phyloP scores from a whole-genome alignment of 257 asterid genomes.

The Leonotis leonurus region DNA sequence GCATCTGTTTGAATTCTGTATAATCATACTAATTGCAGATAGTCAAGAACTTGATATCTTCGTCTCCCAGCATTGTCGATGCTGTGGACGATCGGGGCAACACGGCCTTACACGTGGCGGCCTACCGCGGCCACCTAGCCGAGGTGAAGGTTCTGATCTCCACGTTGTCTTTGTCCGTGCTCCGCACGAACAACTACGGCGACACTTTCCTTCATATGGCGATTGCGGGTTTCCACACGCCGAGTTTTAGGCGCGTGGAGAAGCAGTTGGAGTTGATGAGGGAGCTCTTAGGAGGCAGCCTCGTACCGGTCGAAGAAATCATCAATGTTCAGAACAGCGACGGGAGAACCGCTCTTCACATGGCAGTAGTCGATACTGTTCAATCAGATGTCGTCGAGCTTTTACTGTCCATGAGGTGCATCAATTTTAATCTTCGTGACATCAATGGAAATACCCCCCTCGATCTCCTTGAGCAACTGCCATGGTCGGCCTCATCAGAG shows the following conservation, averaged over 20 bases:
- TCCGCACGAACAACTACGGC: slow-evolving; percentile 47
- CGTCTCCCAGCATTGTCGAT: slow-evolving; percentile 31
- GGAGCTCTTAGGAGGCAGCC: slow-evolving; percentile 30
- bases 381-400: slow-evolving; percentile 70
- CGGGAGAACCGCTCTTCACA: slow-evolving; percentile 82
- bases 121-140: slow-evolving; percentile 56
- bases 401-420: slow-evolving; percentile 42
- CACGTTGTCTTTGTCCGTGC: slow-evolving; percentile 39
- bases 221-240: slow-evolving; percentile 71
- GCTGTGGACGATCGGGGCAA: slow-evolving; percentile 63
- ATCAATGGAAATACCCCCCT: slow-evolving; percentile 62
- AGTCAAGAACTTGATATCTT: slow-evolving; percentile 43
- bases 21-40: slow-evolving; percentile 47
- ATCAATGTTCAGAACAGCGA: slow-evolving; percentile 60
- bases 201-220: slow-evolving; percentile 88
- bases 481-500: slow-evolving; percentile 53
- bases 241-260: slow-evolving; percentile 62
- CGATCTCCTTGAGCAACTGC: slow-evolving; percentile 57
- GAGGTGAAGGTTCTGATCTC: slow-evolving; percentile 50
- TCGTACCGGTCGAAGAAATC: slow-evolving; percentile 32
- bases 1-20: not conserved
- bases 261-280: slow-evolving; percentile 56
- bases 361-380: slow-evolving; percentile 53
- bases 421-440: slow-evolving; percentile 53
- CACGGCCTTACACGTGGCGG: slow-evolving; percentile 70